Percentiles rank a stretch among this genome's conserved stretches.
Conservation (phyloP, 306 rosid species). For the Fragaria vesca region DNA sequence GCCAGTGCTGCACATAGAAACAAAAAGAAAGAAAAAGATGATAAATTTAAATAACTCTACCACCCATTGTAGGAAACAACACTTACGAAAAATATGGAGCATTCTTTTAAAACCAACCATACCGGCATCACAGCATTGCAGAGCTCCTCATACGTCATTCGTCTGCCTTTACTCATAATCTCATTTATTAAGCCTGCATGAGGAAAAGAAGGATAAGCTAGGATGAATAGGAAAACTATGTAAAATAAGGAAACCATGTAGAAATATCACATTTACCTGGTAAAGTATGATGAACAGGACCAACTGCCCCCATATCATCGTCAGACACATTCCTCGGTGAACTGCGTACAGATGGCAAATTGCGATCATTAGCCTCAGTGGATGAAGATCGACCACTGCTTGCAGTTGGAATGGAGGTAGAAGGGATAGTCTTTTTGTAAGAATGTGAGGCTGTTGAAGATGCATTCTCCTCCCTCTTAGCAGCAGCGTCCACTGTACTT, state of each 20-base stretch:
- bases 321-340: slow-evolving; percentile 82
- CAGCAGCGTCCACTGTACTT: slow-evolving; percentile 46
- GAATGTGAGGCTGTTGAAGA: slow-evolving; percentile 54
- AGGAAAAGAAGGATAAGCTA: slow-evolving; percentile 31
- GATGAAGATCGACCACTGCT: slow-evolving; percentile 70
- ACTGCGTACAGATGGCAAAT: slow-evolving; percentile 50
- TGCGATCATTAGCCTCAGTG: slow-evolving; percentile 59
- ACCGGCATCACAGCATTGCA: slow-evolving; percentile 94
- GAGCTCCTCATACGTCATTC: slow-evolving; percentile 90
- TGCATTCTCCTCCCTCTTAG: slow-evolving; percentile 57
- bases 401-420: slow-evolving; percentile 56
- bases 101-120: slow-evolving; percentile 27
- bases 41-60: background rate
- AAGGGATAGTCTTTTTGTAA: slow-evolving; percentile 39
- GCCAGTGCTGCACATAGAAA: slow-evolving; percentile 80
- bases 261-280: slow-evolving; percentile 61
- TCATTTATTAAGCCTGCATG: slow-evolving; percentile 82
- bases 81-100: slow-evolving; percentile 16
- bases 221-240: slow-evolving; percentile 1
- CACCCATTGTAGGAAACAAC: background rate
- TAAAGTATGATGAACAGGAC: slow-evolving; percentile 84
- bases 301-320: slow-evolving; percentile 68
- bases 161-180: slow-evolving; percentile 92
- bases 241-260: background rate
- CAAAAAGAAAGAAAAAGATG: background rate